These are phyloP conservation scores for Rhodotorula mucilaginosa DNA, from an alignment of 1,284 basidiomycete species.

Conservation along the genomic window DNA sequence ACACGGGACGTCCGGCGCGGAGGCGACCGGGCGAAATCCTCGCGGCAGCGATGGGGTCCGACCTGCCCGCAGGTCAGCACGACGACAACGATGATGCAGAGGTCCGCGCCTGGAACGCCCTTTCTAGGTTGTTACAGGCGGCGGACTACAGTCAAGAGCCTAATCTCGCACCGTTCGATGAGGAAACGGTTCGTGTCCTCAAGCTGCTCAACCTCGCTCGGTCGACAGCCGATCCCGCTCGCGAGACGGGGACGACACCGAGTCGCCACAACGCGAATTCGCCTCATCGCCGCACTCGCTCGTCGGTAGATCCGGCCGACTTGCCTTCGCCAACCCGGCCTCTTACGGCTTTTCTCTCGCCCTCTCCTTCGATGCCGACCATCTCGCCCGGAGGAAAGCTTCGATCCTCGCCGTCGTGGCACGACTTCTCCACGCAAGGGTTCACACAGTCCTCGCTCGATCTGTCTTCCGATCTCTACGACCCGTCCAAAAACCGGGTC, in stretches of 20 bases:
- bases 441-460: background rate
- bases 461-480: background rate
- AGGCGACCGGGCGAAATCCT: constrained; percentile 11
- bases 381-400: background rate
- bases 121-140: constrained; percentile 1
- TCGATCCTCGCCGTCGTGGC: background rate
- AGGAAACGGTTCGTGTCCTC: constrained; percentile 25
- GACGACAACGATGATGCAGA: background rate
- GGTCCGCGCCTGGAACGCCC: background rate
- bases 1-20: background rate
- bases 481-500: background rate
- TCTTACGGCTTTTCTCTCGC: background rate
- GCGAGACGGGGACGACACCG: background rate
- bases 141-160: background rate
- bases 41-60: constrained; percentile 1
- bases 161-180: constrained; percentile 15
- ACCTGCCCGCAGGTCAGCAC: background rate
- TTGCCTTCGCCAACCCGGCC: background rate
- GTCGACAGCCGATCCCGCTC: background rate
- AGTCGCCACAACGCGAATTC: background rate
- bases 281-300: background rate
- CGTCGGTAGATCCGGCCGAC: background rate
- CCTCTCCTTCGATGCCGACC: background rate
- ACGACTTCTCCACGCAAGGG: background rate
- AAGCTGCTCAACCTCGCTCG: constrained; percentile 17